Conservation (phyloP, 139 green algal species). For the Coccomyxa sp. region DNA sequence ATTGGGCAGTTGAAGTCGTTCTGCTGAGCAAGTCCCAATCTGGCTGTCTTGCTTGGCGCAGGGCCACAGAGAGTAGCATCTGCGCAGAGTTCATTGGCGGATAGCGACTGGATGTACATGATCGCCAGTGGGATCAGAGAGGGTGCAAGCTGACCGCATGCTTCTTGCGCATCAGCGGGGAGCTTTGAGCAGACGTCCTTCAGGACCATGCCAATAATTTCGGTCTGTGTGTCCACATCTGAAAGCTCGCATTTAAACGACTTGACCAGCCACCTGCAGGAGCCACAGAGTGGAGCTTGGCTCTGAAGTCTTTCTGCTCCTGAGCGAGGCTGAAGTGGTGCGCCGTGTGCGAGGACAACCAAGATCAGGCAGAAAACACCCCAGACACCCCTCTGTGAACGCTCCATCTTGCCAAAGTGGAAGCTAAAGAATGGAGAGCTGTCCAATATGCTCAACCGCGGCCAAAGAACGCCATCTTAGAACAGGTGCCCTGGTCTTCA, state of each 20-base stretch:
- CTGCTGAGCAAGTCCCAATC: background rate
- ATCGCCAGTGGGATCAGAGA: background rate
- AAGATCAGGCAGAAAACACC: no score
- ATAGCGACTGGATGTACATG: background rate
- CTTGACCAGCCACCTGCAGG: background rate
- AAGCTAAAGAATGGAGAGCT: no score
- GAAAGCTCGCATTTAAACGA: background rate
- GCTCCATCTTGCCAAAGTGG: no score
- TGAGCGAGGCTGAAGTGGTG: no score
- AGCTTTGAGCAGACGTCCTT: background rate
- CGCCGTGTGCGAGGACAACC: no score
- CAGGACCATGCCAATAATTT: background rate
- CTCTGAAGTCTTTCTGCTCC: no score
- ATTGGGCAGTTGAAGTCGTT: conserved; percentile 27
- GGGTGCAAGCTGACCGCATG: background rate
- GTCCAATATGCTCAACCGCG: no score
- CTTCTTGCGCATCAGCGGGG: background rate
- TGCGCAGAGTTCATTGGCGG: background rate
- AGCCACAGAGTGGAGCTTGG: background rate
- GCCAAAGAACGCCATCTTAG: no score
- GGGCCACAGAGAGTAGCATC: background rate
- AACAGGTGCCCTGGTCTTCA: no score
- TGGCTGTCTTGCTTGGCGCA: background rate
- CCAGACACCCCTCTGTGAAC: no score
- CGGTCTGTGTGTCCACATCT: background rate